These are phyloP conservation scores for Zygotorulaspora mrakii DNA, from an alignment of 1,139 yeast genomes.

Conservation along the genomic window DNA sequence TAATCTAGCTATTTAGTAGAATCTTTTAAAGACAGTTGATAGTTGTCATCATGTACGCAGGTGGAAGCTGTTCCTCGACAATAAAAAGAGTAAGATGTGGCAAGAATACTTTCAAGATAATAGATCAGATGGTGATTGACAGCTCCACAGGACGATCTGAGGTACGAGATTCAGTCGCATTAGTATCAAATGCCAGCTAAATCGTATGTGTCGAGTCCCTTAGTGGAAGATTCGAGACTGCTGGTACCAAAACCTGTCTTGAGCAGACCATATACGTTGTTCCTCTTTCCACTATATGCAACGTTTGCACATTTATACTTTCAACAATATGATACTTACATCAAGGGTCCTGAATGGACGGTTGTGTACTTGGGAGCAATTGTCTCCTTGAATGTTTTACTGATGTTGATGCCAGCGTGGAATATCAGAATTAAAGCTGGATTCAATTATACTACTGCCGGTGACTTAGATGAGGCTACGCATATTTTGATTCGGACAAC, in stretches of 20 bases:
- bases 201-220: conserved; percentile 38
- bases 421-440: conserved; percentile 63
- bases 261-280: conserved; percentile 78
- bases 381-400: conserved; percentile 65
- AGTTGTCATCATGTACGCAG: not conserved
- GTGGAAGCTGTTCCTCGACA: not conserved
- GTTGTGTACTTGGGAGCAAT: conserved; percentile 78
- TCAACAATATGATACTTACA: conserved; percentile 71
- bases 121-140: not conserved
- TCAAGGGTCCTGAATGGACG: conserved; percentile 77
- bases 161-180: not conserved
- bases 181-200: conserved; percentile 22
- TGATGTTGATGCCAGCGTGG: conserved; percentile 97
- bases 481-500: conserved; percentile 76
- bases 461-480: conserved; percentile 56
- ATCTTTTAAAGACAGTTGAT: too few relatives aligned
- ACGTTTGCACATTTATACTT: conserved; percentile 62
- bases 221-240: conserved; percentile 46
- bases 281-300: conserved; percentile 79
- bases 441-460: conserved; percentile 64
- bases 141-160: not conserved
- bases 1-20: too few relatives aligned
- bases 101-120: conserved; percentile 2
- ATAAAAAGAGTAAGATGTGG: not conserved
- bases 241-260: conserved; percentile 63